Evolutionary conservation across 345 rosid genomes (phyloP), one percentile per base, ranked within the genome.

Genomic region (Ricinus communis): DNA sequence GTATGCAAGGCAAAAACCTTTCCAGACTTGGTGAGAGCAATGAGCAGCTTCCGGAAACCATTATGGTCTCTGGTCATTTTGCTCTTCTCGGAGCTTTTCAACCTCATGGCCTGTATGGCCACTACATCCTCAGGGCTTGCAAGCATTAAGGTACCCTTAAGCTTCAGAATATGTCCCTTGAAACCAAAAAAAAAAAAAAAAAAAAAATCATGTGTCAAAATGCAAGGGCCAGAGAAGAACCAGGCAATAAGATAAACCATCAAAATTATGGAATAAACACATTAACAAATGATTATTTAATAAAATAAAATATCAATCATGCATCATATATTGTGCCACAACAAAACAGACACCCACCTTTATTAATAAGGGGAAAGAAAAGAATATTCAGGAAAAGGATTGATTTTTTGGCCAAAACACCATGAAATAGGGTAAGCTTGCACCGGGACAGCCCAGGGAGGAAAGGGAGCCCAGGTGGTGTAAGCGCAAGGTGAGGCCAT

Each of bases 41-140:
- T 82, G 33, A 96, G 87, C 76, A 93, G 75, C 86, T 93, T 96
- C 69, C 99, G 85, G 66, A 96, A 96, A 77, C 99, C 98, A 80
- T 96, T 96, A 80, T 88, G 99, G 85, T 96, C 99, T 79, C 99
- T 82, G 51, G 94, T 96, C 87, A 93, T 76, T 84, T 91, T 96
- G 90, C 85, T 96, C 87, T 85, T 96, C 80, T 90, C 96, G 52
- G 96, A 93, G 82, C 86, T 85, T 80, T 85, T 88, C 80, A 95
- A 71, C 81, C 98, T 87, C 86, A 93, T 79, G 56, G 80, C 89
- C 84, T 90, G 97, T 68, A 96, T 91, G 74, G 88, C 89, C 60
- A 79, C 98, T 50, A 93, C 85, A 45, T 96, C 99, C 73, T 93
- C 98, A 25, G 96, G 90, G 82, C 86, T 89, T 72, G 99, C 97